Percentiles rank a stretch among this genome's conserved stretches.
Conservation (phyloP, 176 grass and related monocot species). For the Aegilops bicornis region DNA sequence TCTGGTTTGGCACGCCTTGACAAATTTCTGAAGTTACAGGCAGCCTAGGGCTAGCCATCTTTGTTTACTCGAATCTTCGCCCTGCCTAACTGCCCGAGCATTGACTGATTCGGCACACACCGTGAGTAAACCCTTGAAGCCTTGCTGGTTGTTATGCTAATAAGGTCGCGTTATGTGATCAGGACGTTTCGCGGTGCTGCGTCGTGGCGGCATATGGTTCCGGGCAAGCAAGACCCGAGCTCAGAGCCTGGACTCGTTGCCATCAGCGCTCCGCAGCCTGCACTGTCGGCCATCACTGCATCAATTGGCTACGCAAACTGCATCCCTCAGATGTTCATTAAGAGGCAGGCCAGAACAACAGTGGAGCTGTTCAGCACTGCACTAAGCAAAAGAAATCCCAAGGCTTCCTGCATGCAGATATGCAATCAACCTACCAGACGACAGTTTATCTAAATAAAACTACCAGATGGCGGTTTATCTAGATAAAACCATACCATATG, state of each 20-base stretch:
- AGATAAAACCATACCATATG: too few relatives aligned
- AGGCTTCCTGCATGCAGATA: not conserved
- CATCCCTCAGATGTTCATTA: too few relatives aligned
- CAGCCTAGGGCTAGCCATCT: not conserved
- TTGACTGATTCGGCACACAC: not conserved
- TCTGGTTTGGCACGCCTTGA: slow-evolving; percentile 16
- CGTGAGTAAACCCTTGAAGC: too few relatives aligned
- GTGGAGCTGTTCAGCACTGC: not conserved
- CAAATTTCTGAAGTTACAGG: not conserved
- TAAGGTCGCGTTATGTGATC: too few relatives aligned
- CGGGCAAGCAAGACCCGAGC: not conserved
- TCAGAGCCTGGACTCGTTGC: not conserved
- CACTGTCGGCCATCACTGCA: not conserved
- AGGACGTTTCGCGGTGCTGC: too few relatives aligned
- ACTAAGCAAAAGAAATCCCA: not conserved
- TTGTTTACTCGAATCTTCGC: not conserved
- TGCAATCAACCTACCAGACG: not conserved
- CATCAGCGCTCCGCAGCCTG: not conserved
- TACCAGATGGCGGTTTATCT: not conserved
- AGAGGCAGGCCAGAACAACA: not conserved
- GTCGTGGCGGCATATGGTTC: too few relatives aligned
- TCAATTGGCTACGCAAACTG: too few relatives aligned
- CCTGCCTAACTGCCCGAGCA: not conserved
- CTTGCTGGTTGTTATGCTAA: too few relatives aligned
- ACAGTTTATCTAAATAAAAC: not conserved